Conservation (phyloP, 768 basidiomycete genomes). For the Naganishia randhawae region DNA sequence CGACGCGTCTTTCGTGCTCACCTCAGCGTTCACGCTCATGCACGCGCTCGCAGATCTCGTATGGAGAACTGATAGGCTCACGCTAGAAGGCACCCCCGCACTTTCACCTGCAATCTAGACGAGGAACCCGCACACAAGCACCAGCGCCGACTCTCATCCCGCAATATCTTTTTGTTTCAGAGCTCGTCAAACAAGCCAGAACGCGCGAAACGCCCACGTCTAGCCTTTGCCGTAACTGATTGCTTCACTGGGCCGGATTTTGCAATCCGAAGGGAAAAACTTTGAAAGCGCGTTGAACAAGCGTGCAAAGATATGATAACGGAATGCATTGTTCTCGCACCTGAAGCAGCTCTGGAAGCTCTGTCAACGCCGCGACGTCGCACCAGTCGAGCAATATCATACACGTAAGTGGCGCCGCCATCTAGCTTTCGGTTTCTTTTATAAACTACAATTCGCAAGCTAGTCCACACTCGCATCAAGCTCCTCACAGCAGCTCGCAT, state of each 20-base stretch:
- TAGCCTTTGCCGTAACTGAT: not conserved
- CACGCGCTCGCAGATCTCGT: not conserved
- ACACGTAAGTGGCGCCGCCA: not conserved
- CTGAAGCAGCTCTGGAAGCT: not conserved
- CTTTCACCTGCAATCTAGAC: not conserved
- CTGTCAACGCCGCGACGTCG: not conserved
- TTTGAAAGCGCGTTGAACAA: not conserved
- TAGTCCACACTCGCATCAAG: not conserved
- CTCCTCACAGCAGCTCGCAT: not conserved
- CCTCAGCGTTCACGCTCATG: no score
- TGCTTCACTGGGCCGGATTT: not conserved
- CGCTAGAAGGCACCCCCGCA: not conserved
- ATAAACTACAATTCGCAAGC: not conserved
- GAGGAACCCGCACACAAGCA: not conserved
- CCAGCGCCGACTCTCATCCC: no score
- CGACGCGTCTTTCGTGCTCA: no score
- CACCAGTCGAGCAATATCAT: not conserved
- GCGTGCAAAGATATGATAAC: slow-evolving; percentile 1
- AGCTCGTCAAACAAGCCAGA: not conserved
- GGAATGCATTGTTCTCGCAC: not conserved
- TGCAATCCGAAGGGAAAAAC: no score
- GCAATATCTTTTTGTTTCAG: not conserved
- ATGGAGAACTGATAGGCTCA: not conserved
- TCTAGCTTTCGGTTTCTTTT: not conserved
- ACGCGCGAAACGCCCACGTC: not conserved